Base-by-base conservation (phyloP, 2,329 filamentous ascomycete species). In the Botryotinia narcissicola region DNA sequence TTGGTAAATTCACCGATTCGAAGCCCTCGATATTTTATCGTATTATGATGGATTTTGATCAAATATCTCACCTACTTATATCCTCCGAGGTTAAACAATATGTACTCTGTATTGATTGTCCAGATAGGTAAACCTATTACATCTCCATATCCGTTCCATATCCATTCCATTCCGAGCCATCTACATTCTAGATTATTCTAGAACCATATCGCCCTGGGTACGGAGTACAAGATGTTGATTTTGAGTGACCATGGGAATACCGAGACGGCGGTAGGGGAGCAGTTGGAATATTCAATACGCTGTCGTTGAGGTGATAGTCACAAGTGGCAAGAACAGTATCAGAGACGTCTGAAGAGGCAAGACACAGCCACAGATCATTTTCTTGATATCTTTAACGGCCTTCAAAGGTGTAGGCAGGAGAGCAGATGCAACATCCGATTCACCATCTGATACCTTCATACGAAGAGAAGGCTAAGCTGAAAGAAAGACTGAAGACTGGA, bases 141-240 rank as follows among this genome's bases (percentile, higher is more conserved):
- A 25, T n/a, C 42, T 10, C 32, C 48, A n/a, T 46, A 37, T 67
- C 48, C 22, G 46, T 35, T 66, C 32, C 1, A 51, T n/a, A 37
- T 51, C n/a, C 12, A 12, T 51, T 51, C 22, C 48, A 51, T 35
- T 14, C 63, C 63, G 48, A 66, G 29, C 22, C 14, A 9, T n/a
- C 42, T 37, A 18, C 12, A 48, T 66, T 66, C 63, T 67, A 54
- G 46, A 54, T 67, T 35, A 54, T 67, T 67, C 64, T 51, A 67
- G 32, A 40, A 18, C n/a, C n/a, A 10, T n/a, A 16, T 29, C 9
- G 8, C 22, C 40, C 61, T 63, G 25, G 60, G 48, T 42, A 20
- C 61, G 35, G 37, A 42, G 61, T 29, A 18, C 51, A 20, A 10
- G 40, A 5, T 29, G 20, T 42, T 18, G 7, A 29, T 9, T 20